Conservation (phyloP, 148 eudicot species). For the Persicaria tinctoria region DNA sequence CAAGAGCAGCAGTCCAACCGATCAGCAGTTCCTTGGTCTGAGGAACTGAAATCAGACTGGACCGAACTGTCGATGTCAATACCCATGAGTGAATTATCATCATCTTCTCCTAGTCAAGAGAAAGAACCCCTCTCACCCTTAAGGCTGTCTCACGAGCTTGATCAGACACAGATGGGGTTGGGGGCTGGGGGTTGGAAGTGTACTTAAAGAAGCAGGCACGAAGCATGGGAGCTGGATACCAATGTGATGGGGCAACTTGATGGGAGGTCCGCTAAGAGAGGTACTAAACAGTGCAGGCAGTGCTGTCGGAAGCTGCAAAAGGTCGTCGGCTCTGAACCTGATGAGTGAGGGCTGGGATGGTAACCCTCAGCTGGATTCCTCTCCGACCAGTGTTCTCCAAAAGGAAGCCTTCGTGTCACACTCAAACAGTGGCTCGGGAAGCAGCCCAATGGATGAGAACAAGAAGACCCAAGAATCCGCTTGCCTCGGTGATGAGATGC, state of each 20-base stretch:
- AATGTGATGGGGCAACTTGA: constrained; percentile 47
- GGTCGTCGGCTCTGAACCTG: constrained; percentile 11
- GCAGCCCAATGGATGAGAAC: constrained; percentile 44
- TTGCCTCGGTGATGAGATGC: constrained; percentile 34
- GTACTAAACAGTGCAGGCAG: constrained; percentile 36
- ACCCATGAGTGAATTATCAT: constrained; percentile 56
- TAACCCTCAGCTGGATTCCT: constrained; percentile 47
- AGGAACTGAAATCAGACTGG: constrained; percentile 70
- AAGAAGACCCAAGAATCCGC: constrained; percentile 25
- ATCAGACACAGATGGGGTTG: constrained; percentile 31
- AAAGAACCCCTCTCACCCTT: constrained; percentile 17
- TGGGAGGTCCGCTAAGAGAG: constrained; percentile 87
- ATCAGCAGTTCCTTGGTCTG: constrained; percentile 40
- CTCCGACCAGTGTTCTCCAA: constrained; percentile 77
- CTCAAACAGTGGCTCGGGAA: constrained; percentile 72
- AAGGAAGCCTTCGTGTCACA: constrained; percentile 50
- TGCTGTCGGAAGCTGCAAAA: too few species aligned
- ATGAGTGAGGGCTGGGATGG: constrained; percentile 34
- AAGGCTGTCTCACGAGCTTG: not conserved
- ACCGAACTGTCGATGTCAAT: constrained; percentile 85
- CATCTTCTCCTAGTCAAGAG: constrained; percentile 43
- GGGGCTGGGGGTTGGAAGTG: constrained; percentile 18
- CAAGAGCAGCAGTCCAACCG: constrained; percentile 32
- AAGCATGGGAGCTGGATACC: constrained; percentile 34
- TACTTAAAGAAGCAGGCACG: constrained; percentile 15